Base-by-base conservation (phyloP, 352 stramenopile genomes). In the Pythium grandisporangium region DNA sequence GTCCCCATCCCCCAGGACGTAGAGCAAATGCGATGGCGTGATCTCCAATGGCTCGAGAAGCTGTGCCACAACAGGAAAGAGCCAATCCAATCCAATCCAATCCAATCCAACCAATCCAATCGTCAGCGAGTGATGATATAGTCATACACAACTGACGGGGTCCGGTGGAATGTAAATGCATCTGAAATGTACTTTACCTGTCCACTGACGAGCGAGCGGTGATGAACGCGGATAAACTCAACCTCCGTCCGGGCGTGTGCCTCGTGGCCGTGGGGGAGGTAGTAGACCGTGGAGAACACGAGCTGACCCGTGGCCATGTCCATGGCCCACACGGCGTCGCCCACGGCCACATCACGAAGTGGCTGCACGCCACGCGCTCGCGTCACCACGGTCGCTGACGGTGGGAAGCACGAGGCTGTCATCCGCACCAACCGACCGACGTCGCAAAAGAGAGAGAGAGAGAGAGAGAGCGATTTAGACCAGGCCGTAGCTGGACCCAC, bases 351-450 rank as follows among this genome's bases (percentile, higher is more conserved):
- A 39, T 74, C 48, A 36, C 48, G 25, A 51, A 77, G 55, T 34
- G 51, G 39, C 37, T 42, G 42, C 35, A 59, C 34, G 23, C 50
- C 45, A 13, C 53, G 58, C 27, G 51, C 53, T n/a, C 22, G 11
- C 23, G 54, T 32, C 2, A 63, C 14, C 30, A 88, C 64, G 1
- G 26, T 42, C 10, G 74, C 68, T 16, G 60, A 70, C 17, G 70
- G 61, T 6, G 70, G 66, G 34, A 87, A 87, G 50, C 74, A 87
- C 23, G 48, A 77, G 36, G 58, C 69, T 81, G 51, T 26, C n/a
- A n/a, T n/a, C n/a, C n/a, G n/a, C n/a, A n/a, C n/a, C n/a, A n/a
- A n/a, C n/a, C n/a, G n/a, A n/a, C n/a, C n/a, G n/a, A n/a, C n/a
- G n/a, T n/a, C n/a, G n/a, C n/a, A n/a, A n/a, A n/a, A n/a, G n/a